Base-by-base conservation (phyloP, 352 stramenopile genomes). In the Aphanomyces euteiches region DNA sequence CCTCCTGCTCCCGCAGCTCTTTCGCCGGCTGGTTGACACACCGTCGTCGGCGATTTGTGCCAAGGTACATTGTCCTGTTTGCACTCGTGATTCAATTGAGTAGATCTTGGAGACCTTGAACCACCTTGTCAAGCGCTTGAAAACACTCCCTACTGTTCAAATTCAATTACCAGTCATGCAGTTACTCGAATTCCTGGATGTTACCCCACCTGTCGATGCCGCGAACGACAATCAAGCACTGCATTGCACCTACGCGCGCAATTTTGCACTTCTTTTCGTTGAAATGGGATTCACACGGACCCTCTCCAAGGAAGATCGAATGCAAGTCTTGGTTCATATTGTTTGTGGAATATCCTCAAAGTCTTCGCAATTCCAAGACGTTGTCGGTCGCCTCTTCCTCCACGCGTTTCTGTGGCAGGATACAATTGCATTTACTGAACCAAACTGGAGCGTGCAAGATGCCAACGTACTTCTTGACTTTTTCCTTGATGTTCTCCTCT, bases 231-330 rank as follows among this genome's bases (percentile, higher is more conserved):
- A 28, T 7, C 45, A 56, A 17, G 64, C 39, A 5, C 54, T 61
- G 2, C 76, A 79, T 6, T 87, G 78, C 10, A 77, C 79, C 12
- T 90, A 89, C 34, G 77, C 86, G 28, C 78, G 80, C 68, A 91
- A 87, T 64, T 79, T 94, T 72, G 77, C 83, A 3, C 78, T 90
- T 28, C 74, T 92, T 47, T 94, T 94, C 61, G 81, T 94, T 36
- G 85, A 93, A 69, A 73, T 90, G 70, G 86, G 86, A 4, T 93
- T 93, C 57, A 43, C 75, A 37, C 3, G 54, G 0, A 78, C 74
- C 3, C 81, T 78, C 15, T 77, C 80, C 15, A 39, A 38, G 0
- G 80, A 90, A 8, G 74, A 90, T 8, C 75, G 82, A 56, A 73
- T 72, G 1, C 61, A 37, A 5, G 77, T 88, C 4, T 71, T 93